phyloP scores from a whole-genome alignment of 768 basidiomycete species.

The Calocybe gangraenosa region DNA sequence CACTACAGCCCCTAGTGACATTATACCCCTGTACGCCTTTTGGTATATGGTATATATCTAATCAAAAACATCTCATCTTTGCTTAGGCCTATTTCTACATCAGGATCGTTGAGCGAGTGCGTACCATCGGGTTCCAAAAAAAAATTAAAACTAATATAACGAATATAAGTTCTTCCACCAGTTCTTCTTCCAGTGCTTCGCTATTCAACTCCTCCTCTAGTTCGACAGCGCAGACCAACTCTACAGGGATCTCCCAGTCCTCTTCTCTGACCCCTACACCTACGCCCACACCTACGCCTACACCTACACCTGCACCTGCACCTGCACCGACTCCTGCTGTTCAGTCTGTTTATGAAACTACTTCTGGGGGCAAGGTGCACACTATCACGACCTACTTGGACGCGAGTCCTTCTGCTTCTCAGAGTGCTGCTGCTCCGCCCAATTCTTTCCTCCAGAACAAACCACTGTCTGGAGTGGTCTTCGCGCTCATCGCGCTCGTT shows the following conservation, averaged over 20 bases:
- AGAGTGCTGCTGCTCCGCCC: conserved; percentile 14
- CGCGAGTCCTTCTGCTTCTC: conserved; percentile 22
- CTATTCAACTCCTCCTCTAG: neutral
- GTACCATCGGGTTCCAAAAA: neutral
- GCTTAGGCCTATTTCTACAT: neutral
- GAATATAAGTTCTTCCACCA: neutral
- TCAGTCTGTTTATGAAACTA: conserved; percentile 16
- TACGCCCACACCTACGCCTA: conserved; percentile 13
- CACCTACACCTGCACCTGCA: conserved; percentile 10
- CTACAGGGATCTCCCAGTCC: conserved; percentile 2
- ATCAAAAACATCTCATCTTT: neutral
- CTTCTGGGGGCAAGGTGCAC: conserved; percentile 26
- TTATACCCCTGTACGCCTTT: neutral
- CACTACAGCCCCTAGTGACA: neutral
- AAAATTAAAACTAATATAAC: too few species aligned
- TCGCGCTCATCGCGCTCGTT: conserved; percentile 46
- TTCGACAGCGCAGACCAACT: neutral
- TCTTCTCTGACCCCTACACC: conserved; percentile 5
- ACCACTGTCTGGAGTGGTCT: conserved; percentile 56
- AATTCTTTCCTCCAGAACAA: conserved; percentile 60
- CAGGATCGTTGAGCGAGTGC: conserved; percentile 8
- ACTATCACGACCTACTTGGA: conserved; percentile 26
- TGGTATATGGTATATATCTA: too few species aligned
- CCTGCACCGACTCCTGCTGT: conserved; percentile 13
- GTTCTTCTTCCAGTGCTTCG: neutral